Evolutionary conservation across 805 yeast species (phyloP).

Genomic region (Pichia pseudocactophila): DNA sequence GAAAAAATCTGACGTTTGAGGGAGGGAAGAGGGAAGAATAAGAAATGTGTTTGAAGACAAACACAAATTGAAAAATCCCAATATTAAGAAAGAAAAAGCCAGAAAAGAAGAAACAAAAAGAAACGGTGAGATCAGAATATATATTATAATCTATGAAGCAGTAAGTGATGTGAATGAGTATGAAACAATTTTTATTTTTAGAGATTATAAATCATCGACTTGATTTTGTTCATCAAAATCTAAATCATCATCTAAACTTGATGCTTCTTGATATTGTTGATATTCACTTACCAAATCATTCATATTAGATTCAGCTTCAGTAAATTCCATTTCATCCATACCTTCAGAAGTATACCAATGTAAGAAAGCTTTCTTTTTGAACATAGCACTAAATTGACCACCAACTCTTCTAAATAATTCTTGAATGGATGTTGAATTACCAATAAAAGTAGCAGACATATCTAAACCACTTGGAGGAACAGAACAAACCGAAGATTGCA

Average conservation of each 20-base stretch:
- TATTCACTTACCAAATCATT: conserved; percentile 81
- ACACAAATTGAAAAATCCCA: conserved; percentile 6
- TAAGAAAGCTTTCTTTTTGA: conserved; percentile 87
- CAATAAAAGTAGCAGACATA: conserved; percentile 88
- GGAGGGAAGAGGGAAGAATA: neutral
- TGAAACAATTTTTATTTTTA: neutral
- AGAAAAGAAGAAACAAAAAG: conserved; percentile 2
- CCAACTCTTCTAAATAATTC: conserved; percentile 85
- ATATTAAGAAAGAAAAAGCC: conserved; percentile 1
- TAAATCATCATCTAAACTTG: conserved; percentile 67
- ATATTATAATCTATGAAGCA: conserved; percentile 4
- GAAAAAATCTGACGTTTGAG: neutral
- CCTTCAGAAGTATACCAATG: conserved; percentile 96
- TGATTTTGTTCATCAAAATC: conserved; percentile 36
- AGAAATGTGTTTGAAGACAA: too few species aligned
- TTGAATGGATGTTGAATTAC: conserved; percentile 88
- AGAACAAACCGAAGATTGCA: conserved; percentile 87
- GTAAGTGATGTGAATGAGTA: conserved; percentile 6
- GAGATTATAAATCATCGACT: conserved; percentile 5
- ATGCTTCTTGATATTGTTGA: conserved; percentile 83
- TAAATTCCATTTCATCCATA: conserved; percentile 91
- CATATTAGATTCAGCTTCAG: conserved; percentile 91
- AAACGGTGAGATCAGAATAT: conserved; percentile 1
- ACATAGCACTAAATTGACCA: conserved; percentile 86
- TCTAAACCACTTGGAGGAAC: conserved; percentile 81